A percentile compares a stretch with the other conserved stretches of the same genome.
phyloP scores from a whole-genome alignment of 2,329 filamentous ascomycete species.

The Aspergillus ustus region DNA sequence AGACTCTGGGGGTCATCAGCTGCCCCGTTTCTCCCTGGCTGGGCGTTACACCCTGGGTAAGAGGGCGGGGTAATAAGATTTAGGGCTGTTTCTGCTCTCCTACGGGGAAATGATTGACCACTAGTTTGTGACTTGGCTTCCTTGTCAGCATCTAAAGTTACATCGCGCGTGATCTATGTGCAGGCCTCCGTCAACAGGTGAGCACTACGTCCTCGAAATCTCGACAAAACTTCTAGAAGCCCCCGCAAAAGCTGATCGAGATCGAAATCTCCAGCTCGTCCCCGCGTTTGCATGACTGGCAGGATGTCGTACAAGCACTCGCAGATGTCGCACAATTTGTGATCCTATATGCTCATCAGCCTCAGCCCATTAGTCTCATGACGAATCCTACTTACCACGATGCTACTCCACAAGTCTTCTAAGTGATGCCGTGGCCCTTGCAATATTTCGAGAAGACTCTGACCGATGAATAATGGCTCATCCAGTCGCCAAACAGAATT shows the following conservation, averaged over 20 bases:
- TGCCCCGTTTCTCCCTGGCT: background rate
- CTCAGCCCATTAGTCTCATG: constrained; percentile 4
- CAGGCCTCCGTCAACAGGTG: background rate
- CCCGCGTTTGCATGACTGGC: constrained; percentile 4
- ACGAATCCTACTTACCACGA: constrained; percentile 1
- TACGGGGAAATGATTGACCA: background rate
- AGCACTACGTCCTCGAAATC: background rate
- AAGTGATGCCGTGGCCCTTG: background rate
- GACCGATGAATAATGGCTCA: constrained; percentile 1
- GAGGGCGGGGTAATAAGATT: background rate
- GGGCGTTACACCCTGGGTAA: background rate
- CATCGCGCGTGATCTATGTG: background rate
- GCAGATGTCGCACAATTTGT: constrained; percentile 13
- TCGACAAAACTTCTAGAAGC: background rate
- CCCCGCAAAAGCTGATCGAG: background rate
- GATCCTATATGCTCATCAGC: constrained; percentile 10
- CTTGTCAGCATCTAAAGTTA: background rate
- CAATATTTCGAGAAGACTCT: background rate
- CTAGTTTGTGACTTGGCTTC: background rate
- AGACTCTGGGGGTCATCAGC: background rate
- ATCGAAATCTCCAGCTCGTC: background rate
- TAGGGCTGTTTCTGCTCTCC: background rate
- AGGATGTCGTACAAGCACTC: constrained; percentile 10
- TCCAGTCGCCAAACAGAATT: constrained; percentile 6
- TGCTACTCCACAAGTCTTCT: background rate